Evolutionary conservation across 2,329 filamentous ascomycete species (phyloP).

Genomic region (Xylariaceae sp.): DNA sequence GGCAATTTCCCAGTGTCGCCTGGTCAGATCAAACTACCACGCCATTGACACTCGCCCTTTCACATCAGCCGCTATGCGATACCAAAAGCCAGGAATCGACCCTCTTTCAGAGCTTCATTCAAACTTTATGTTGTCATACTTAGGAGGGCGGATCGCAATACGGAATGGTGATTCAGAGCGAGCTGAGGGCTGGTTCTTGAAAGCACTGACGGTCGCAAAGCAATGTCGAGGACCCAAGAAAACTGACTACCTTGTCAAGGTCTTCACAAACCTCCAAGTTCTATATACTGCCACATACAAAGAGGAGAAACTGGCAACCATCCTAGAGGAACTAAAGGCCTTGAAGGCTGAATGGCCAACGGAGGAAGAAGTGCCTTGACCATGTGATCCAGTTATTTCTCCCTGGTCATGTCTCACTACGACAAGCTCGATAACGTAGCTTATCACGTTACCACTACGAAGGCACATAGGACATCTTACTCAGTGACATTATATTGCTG

Average conservation of each 20-base stretch:
- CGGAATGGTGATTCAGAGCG: slow-evolving; percentile 26
- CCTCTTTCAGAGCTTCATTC: slow-evolving; percentile 8
- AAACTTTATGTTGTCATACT: slow-evolving; percentile 25
- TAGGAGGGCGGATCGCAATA: slow-evolving; percentile 26
- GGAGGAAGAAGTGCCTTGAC: not conserved
- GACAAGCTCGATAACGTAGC: not conserved
- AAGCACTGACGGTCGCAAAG: slow-evolving; percentile 18
- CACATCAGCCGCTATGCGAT: slow-evolving; percentile 15
- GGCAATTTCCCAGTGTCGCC: not conserved
- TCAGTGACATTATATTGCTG: not conserved
- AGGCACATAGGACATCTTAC: not conserved
- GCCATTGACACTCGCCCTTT: not conserved
- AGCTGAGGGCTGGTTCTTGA: slow-evolving; percentile 29
- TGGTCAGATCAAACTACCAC: not conserved
- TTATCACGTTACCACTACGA: too few species aligned
- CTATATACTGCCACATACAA: slow-evolving; percentile 24
- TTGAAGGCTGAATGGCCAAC: slow-evolving; percentile 17
- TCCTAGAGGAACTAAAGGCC: slow-evolving; percentile 18
- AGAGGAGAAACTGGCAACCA: slow-evolving; percentile 10
- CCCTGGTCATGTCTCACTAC: not conserved
- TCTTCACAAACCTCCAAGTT: slow-evolving; percentile 25
- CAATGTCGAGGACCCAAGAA: slow-evolving; percentile 4
- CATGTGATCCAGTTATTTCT: not conserved
- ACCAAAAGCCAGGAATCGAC: slow-evolving; percentile 7
- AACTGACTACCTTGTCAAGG: slow-evolving; percentile 22